These are phyloP conservation scores for Cafeteria roenbergensis DNA, from an alignment of 108 stramenopile species.

Conservation along the genomic window DNA sequence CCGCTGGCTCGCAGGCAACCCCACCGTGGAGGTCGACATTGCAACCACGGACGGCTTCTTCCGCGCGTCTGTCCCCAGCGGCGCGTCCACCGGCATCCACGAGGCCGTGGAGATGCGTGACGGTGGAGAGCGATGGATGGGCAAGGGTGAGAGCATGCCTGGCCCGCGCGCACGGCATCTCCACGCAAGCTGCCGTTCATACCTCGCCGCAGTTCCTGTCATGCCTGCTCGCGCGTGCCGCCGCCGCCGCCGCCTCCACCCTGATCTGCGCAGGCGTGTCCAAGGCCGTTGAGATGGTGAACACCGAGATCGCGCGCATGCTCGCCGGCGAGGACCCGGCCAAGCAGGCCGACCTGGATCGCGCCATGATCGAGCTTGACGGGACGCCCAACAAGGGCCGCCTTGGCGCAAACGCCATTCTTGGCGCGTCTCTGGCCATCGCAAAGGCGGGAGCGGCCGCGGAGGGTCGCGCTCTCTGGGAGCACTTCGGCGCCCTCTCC, in stretches of 20 bases:
- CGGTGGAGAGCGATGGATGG: conserved; percentile 85
- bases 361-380: conserved; percentile 75
- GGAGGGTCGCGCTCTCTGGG: conserved; percentile 88
- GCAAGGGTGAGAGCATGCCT: conserved; percentile 58
- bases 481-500: conserved; percentile 93
- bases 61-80: conserved; percentile 80
- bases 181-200: background rate
- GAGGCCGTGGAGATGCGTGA: conserved; percentile 94
- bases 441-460: conserved; percentile 94
- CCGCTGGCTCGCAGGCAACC: too few relatives aligned
- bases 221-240: too few relatives aligned
- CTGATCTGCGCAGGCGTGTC: conserved; percentile 28
- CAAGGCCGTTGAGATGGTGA: conserved; percentile 84
- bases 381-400: conserved; percentile 87
- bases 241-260: too few relatives aligned
- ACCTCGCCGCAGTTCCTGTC: background rate
- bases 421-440: conserved; percentile 89
- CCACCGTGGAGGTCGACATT: conserved; percentile 83
- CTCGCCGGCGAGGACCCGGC: conserved; percentile 80
- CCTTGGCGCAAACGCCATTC: conserved; percentile 97
- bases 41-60: conserved; percentile 13
- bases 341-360: conserved; percentile 74
- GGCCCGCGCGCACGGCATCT: background rate
- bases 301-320: conserved; percentile 67
- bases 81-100: conserved; percentile 87